Base-by-base conservation (phyloP, 805 yeast genomes). In the Suhomyces prunicola region DNA sequence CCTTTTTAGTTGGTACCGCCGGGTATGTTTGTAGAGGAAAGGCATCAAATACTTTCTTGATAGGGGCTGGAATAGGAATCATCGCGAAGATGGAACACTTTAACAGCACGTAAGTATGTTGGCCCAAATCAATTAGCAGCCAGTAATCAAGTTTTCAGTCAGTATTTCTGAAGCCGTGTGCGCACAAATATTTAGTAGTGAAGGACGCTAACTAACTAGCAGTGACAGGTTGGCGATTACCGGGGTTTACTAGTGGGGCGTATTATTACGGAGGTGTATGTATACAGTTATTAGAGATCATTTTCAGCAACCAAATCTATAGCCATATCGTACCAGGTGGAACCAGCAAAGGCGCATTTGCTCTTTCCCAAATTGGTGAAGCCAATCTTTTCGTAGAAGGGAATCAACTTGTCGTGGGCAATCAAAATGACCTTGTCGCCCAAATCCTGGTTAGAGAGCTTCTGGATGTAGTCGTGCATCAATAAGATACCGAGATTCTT, bases 391-490 rank as follows among this genome's bases (percentile, higher is more conserved):
- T 84, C 85, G 72, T 93, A 93, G 69, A 92, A 92, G 19, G 87
- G 86, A 17, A 85, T 71, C 62, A 90, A 76, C 23, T 78, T 74
- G 47, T 83, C 80, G 63, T 88, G 90, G 29, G 91, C 88, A 54
- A 93, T 79, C 31, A 93, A 76, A 6, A 85, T 81, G 48, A 93
- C 84, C 62, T 83, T 80, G 60, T 85, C 88, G 46, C 94, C 97
- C 56, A 90, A 85, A 60, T 85, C 90, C 67, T 91, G 96, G 67
- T 90, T 90, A 47, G 90, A 83, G 69, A 93, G 74, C 65, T 93
- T 89, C 69, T 94, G 97, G 56, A 92, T 81, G 72, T 89, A 94
- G 71, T 93, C 99, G 60, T 88, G 90, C 62, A 93, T 70, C 64
- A 93, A 72, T 54, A 91, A 74, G 12, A 96, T 83, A 7, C 96